phyloP scores from a whole-genome alignment of 2,329 filamentous ascomycete species.

The Podosphaera leucotricha region DNA sequence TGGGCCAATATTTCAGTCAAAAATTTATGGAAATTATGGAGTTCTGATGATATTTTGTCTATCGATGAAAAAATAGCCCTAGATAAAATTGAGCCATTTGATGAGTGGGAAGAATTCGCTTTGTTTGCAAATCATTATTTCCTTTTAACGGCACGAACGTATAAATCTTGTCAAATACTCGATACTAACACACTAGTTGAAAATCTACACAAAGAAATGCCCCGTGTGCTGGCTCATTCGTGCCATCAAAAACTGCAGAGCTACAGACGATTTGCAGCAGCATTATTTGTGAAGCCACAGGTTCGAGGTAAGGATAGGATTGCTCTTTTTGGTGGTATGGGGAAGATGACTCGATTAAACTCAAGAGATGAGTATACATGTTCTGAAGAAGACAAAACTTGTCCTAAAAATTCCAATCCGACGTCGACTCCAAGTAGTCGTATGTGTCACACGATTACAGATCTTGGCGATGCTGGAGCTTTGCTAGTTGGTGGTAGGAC shows the following conservation, averaged over 20 bases:
- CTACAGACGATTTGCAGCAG: constrained; percentile 36
- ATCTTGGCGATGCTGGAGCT: constrained; percentile 30
- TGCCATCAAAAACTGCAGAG: constrained; percentile 20
- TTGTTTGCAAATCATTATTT: constrained; percentile 72
- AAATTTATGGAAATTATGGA: constrained; percentile 70
- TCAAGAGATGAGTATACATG: constrained; percentile 24
- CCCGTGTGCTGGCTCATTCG: constrained; percentile 14
- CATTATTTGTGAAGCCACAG: constrained; percentile 20
- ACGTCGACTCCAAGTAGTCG: constrained; percentile 20
- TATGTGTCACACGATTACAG: constrained; percentile 58
- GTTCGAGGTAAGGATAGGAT: constrained; percentile 15
- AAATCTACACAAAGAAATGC: too few relatives aligned
- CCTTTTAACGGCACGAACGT: constrained; percentile 23
- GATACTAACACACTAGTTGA: neutral
- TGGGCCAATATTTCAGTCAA: constrained; percentile 39
- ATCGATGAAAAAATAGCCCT: constrained; percentile 33
- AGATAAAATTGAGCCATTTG: constrained; percentile 59
- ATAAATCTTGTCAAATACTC: neutral
- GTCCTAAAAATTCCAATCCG: neutral
- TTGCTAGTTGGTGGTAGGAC: constrained; percentile 55
- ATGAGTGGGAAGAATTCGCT: constrained; percentile 90
- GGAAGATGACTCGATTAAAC: constrained; percentile 18
- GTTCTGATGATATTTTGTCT: constrained; percentile 39
- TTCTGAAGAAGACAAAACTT: neutral
- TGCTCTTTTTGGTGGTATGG: constrained; percentile 16